Percentiles rank a stretch among this genome's conserved stretches.
These are phyloP conservation scores for Candolleomyces efflorescens DNA, from an alignment of 768 basidiomycete species.

Conservation along the genomic window DNA sequence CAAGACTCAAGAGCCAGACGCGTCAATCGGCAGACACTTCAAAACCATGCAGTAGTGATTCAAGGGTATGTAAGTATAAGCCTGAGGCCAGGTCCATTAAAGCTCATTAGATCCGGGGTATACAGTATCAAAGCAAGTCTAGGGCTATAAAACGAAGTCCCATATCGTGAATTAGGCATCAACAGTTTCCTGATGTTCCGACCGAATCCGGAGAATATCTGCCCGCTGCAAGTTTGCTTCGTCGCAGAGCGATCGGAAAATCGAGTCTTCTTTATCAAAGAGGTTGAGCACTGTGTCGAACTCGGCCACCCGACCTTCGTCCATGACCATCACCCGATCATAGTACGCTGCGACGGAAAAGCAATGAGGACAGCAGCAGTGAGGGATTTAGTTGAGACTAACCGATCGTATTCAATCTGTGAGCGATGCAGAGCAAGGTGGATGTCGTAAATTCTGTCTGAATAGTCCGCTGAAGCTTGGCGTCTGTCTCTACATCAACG, in stretches of 20 bases:
- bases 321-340: conserved; percentile 72
- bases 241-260: conserved; percentile 66
- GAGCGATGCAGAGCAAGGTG: conserved; percentile 54
- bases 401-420: conserved; percentile 57
- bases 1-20: too few relatives aligned
- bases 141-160: too few relatives aligned
- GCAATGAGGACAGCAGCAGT: neutral
- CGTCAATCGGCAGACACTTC: too few relatives aligned
- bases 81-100: too few relatives aligned
- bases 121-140: too few relatives aligned
- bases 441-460: conserved; percentile 53
- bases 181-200: conserved; percentile 18
- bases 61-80: too few relatives aligned
- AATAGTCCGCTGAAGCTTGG: conserved; percentile 59
- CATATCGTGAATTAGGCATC: neutral
- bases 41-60: too few relatives aligned
- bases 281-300: conserved; percentile 69
- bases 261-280: conserved; percentile 53
- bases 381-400: neutral
- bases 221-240: conserved; percentile 52
- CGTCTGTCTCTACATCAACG: conserved; percentile 61
- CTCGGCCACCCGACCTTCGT: conserved; percentile 61
- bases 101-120: too few relatives aligned
- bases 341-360: conserved; percentile 41
- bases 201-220: conserved; percentile 51